Percentiles rank a stretch among this genome's conserved stretches.
These are phyloP conservation scores for Cladosporium phlei DNA, from an alignment of 2,329 filamentous ascomycete genomes.

Conservation along the genomic window DNA sequence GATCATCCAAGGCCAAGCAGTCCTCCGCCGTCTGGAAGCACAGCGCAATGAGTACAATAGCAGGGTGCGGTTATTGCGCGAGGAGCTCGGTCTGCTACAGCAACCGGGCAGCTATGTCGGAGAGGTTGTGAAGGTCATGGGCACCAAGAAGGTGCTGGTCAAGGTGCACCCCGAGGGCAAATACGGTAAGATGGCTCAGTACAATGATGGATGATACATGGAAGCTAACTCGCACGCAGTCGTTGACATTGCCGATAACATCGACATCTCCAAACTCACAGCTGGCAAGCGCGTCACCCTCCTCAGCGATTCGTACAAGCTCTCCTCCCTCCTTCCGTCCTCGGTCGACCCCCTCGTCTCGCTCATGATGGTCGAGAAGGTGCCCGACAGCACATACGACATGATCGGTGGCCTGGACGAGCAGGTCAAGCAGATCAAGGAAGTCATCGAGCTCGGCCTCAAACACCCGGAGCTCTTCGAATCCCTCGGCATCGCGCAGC, in stretches of 20 bases:
- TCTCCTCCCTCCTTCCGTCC: conserved; percentile 96
- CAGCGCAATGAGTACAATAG: conserved; percentile 99
- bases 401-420: conserved; percentile 99
- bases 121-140: conserved; percentile 99
- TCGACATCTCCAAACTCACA: conserved; percentile 93
- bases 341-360: conserved; percentile 98
- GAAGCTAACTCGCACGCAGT: conserved; percentile 51
- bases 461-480: conserved; percentile 99
- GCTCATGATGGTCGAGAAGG: conserved; percentile 99
- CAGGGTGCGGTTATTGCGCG: conserved; percentile 84
- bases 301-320: conserved; percentile 94
- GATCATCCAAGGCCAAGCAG: conserved; percentile 97
- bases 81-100: conserved; percentile 92
- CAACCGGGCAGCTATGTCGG: conserved; percentile 97
- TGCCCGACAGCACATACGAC: conserved; percentile 98
- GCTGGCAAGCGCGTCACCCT: conserved; percentile 96
- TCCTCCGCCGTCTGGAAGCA: conserved; percentile 88
- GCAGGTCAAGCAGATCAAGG: conserved; percentile 99
- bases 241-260: conserved; percentile 88
- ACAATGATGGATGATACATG: background rate
- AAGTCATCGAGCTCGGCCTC: conserved; percentile 96
- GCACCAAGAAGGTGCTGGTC: conserved; percentile 97
- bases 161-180: conserved; percentile 99
- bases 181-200: conserved; percentile 80
- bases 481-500: conserved; percentile 96